A percentile compares a stretch with the other conserved stretches of the same genome.
Evolutionary conservation across 2,329 filamentous ascomycete genomes (phyloP).

Genomic region (Sphaerulina musiva): DNA sequence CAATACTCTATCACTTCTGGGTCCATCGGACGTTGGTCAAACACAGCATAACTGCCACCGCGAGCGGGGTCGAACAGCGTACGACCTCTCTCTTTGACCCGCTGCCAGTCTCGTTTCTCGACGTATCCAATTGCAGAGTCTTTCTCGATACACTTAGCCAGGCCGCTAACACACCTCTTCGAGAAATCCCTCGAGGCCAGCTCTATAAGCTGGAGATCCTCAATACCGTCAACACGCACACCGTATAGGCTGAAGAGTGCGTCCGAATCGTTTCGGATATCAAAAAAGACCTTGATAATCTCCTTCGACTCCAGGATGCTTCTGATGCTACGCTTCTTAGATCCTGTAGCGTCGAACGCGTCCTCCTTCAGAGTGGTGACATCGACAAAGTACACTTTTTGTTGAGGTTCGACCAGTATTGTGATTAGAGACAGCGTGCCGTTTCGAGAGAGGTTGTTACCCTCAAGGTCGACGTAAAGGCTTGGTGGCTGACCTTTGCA

Average conservation of each 20-base stretch:
- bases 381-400: constrained; percentile 42
- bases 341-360: constrained; percentile 36
- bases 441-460: background rate
- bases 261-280: constrained; percentile 54
- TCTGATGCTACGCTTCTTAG: constrained; percentile 27
- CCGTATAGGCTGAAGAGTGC: constrained; percentile 45
- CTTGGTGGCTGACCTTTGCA: background rate
- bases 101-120: constrained; percentile 27
- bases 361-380: constrained; percentile 34
- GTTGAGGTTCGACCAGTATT: constrained; percentile 3
- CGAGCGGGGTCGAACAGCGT: constrained; percentile 38
- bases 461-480: background rate
- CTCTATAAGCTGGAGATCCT: constrained; percentile 55
- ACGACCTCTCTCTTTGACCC: constrained; percentile 35
- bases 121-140: constrained; percentile 18
- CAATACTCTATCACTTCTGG: constrained; percentile 42
- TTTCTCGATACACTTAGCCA: constrained; percentile 38
- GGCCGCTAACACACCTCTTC: constrained; percentile 29
- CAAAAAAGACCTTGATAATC: constrained; percentile 51
- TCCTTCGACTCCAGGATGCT: constrained; percentile 41
- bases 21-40: constrained; percentile 43
- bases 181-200: constrained; percentile 35
- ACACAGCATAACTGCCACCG: constrained; percentile 45
- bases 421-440: background rate
- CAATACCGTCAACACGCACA: constrained; percentile 41